These are phyloP conservation scores for Nigrospora osmanthi DNA, from an alignment of 2,329 filamentous ascomycete species.

Conservation along the genomic window DNA sequence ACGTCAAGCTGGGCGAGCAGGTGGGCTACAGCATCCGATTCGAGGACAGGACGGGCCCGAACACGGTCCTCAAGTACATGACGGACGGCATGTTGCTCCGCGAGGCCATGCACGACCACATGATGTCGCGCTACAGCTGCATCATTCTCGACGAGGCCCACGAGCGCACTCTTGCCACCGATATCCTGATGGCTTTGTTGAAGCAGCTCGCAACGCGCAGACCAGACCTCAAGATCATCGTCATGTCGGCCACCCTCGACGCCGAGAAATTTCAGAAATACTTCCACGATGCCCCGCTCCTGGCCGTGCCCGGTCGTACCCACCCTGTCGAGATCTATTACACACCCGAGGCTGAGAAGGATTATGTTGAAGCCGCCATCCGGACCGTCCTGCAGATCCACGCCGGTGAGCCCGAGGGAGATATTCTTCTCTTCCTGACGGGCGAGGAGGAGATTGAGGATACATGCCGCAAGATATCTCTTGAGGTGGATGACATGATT, in stretches of 20 bases:
- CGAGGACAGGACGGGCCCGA: constrained; percentile 83
- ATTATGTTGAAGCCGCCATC: constrained; percentile 93
- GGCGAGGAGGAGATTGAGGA: constrained; percentile 99
- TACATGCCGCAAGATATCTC: constrained; percentile 79
- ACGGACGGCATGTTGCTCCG: constrained; percentile 97
- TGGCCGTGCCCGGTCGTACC: constrained; percentile 90
- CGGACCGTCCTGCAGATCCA: constrained; percentile 96
- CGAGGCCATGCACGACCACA: constrained; percentile 93
- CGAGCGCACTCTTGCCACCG: constrained; percentile 92
- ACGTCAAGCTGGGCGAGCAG: constrained; percentile 85
- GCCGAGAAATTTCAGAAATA: constrained; percentile 97
- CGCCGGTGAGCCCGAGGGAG: constrained; percentile 83
- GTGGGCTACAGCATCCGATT: constrained; percentile 99
- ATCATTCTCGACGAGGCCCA: constrained; percentile 99
- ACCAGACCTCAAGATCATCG: constrained; percentile 91
- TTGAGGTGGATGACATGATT: constrained; percentile 88
- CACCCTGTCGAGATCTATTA: constrained; percentile 98
- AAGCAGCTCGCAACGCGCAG: constrained; percentile 81
- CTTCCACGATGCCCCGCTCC: constrained; percentile 87
- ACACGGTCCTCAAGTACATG: constrained; percentile 98
- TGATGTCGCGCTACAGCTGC: constrained; percentile 86
- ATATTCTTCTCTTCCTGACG: constrained; percentile 90
- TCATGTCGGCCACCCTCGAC: constrained; percentile 97
- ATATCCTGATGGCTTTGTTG: constrained; percentile 92
- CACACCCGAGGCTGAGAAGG: constrained; percentile 88